Evolutionary conservation across 2,329 filamentous ascomycete species (phyloP), one percentile per base, ranked within the genome.

Genomic region (Nemania sp.): DNA sequence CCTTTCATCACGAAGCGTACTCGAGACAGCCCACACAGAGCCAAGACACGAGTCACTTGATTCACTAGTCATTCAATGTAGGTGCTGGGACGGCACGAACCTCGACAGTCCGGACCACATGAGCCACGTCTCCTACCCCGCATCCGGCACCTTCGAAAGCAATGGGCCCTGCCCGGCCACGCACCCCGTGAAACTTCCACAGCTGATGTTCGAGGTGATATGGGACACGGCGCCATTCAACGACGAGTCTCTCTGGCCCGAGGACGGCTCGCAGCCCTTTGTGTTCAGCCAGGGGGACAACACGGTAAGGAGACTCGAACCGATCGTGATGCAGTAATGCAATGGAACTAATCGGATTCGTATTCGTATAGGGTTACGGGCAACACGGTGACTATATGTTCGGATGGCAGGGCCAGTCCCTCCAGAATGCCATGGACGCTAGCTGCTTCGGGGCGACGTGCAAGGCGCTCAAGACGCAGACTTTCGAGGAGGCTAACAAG

Each of bases 31-130:
- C n/a, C n/a, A n/a, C n/a, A n/a, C n/a, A n/a, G n/a, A n/a, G n/a
- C n/a, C n/a, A n/a, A n/a, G 29, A 32, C 8, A 32, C 29, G 29
- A 4, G 29, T n/a, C n/a, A n/a, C n/a, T n/a, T n/a, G 29, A 32
- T 8, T 4, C 4, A 32, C 29, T 32, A 8, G 8, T 8, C 29
- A 8, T 4, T 32, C 29, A 32, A 32, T 32, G 29, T 32, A 32
- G 29, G 8, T 32, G 85, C 78, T 87, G 86, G 85, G 80, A 87
- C 62, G 86, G 85, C 35, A 77, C 78, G 11, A 79, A 86, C 70
- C 69, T 83, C 53, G 84, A 86, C 71, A 78, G 80, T 5, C 60
- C 78, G 0, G 79, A 86, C 72, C 83, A 86, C 74, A 80, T 79
- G 56, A 83, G 77, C 35, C 86, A 88, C 71, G 80, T 27, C 35